These are phyloP conservation scores for Aspergillus cristatus DNA, from an alignment of 495 filamentous ascomycete species.

Conservation along the genomic window DNA sequence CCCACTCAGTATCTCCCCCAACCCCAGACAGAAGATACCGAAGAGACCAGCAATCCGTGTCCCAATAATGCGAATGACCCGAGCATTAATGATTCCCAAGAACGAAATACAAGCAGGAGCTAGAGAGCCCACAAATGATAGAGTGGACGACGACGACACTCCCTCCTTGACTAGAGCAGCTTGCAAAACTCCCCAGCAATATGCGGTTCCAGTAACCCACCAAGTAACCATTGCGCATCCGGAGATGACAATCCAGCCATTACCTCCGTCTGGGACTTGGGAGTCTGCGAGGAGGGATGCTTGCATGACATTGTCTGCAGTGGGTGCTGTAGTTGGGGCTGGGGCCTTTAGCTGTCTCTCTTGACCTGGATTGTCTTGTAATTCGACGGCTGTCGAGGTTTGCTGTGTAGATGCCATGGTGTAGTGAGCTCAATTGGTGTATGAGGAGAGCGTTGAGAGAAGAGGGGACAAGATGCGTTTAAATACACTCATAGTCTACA, in stretches of 20 bases:
- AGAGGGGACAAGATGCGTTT: too few relatives aligned
- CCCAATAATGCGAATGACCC: slow-evolving; percentile 41
- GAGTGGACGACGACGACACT: slow-evolving; percentile 35
- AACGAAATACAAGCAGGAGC: slow-evolving; percentile 37
- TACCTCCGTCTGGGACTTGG: slow-evolving; percentile 47
- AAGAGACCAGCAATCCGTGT: slow-evolving; percentile 33
- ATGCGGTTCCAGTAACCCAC: slow-evolving; percentile 44
- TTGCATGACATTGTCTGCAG: slow-evolving; percentile 34
- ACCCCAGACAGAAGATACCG: slow-evolving; percentile 37
- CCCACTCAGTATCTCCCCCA: slow-evolving; percentile 40
- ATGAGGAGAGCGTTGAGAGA: too few relatives aligned
- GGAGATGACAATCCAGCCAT: slow-evolving; percentile 48
- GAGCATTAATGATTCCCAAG: slow-evolving; percentile 39
- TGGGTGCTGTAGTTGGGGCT: neutral
- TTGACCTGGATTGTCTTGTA: neutral
- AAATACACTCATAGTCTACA: too few relatives aligned
- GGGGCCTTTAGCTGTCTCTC: neutral
- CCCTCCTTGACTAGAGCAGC: slow-evolving; percentile 39
- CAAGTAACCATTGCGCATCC: slow-evolving; percentile 43
- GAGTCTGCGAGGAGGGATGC: slow-evolving; percentile 40
- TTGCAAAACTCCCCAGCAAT: slow-evolving; percentile 52
- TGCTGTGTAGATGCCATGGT: too few relatives aligned
- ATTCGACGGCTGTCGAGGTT: neutral
- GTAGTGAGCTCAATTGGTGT: too few relatives aligned
- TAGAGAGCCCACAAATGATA: slow-evolving; percentile 50